Percentiles rank a stretch among this genome's conserved stretches.
These are phyloP conservation scores for Neofusicoccum kwambonambiense DNA, from an alignment of 2,329 filamentous ascomycete species.

Conservation along the genomic window DNA sequence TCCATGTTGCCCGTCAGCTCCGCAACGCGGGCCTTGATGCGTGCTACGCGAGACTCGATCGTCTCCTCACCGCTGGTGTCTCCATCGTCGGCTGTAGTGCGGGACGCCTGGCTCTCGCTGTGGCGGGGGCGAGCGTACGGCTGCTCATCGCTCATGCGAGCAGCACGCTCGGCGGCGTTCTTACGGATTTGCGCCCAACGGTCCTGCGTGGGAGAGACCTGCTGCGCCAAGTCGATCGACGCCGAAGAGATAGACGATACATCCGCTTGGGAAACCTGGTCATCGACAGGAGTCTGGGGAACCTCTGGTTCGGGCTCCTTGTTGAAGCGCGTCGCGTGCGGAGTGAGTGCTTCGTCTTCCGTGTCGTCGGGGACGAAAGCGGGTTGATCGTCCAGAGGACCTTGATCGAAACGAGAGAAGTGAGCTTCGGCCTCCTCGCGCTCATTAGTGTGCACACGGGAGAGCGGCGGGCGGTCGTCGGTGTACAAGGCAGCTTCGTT, in stretches of 20 bases:
- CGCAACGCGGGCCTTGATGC: slow-evolving; percentile 95
- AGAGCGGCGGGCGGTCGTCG: slow-evolving; percentile 13
- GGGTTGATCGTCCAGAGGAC: slow-evolving; percentile 81
- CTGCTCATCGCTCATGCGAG: slow-evolving; percentile 65
- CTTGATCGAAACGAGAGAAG: slow-evolving; percentile 78
- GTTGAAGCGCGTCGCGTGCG: slow-evolving; percentile 21
- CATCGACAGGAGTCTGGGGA: slow-evolving; percentile 22
- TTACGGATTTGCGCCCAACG: slow-evolving; percentile 95
- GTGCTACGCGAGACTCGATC: slow-evolving; percentile 92
- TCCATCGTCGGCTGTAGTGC: slow-evolving; percentile 64
- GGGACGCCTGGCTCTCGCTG: slow-evolving; percentile 54
- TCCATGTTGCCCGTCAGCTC: slow-evolving; percentile 84
- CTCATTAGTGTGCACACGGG: slow-evolving; percentile 50
- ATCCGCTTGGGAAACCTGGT: slow-evolving; percentile 28
- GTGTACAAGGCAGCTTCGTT: slow-evolving; percentile 13
- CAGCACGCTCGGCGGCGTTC: slow-evolving; percentile 83
- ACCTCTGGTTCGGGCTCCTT: slow-evolving; percentile 20
- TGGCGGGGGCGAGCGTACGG: slow-evolving; percentile 40
- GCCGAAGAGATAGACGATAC: slow-evolving; percentile 37
- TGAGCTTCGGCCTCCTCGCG: slow-evolving; percentile 60
- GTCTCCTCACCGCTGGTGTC: slow-evolving; percentile 96
- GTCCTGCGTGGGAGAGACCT: slow-evolving; percentile 56
- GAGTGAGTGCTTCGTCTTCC: slow-evolving; percentile 28
- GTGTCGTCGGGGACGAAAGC: slow-evolving; percentile 66
- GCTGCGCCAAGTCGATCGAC: slow-evolving; percentile 38